Conservation (phyloP, 768 basidiomycete genomes). For the Chalciporus piperatus region DNA sequence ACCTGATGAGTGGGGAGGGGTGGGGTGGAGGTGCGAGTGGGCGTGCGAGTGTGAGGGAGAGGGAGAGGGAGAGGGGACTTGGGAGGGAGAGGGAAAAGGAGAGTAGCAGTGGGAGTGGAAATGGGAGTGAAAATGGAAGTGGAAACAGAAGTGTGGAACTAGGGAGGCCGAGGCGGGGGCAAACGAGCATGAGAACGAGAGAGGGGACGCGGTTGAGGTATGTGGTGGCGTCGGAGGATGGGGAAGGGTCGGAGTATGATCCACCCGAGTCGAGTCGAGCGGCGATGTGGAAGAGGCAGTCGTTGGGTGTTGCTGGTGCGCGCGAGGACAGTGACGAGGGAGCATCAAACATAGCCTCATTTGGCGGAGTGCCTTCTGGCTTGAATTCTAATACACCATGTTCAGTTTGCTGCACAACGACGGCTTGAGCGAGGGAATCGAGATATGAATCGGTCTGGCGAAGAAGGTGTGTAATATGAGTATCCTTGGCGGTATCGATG, state of each 20-base stretch:
- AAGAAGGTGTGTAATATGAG: constrained; percentile 94
- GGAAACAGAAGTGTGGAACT: neutral
- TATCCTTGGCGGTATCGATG: constrained; percentile 98
- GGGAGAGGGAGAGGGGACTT: neutral
- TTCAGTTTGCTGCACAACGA: constrained; percentile 88
- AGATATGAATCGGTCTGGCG: constrained; percentile 93
- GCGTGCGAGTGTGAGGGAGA: too few relatives aligned
- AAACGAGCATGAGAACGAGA: neutral
- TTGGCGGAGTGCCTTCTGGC: constrained; percentile 68
- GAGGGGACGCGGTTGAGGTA: constrained; percentile 7
- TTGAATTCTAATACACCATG: constrained; percentile 50
- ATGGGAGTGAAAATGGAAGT: neutral
- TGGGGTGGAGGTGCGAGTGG: too few relatives aligned
- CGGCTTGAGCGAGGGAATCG: constrained; percentile 91
- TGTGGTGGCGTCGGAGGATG: constrained; percentile 12
- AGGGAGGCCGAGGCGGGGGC: neutral
- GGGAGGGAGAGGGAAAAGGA: neutral
- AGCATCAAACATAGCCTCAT: constrained; percentile 90
- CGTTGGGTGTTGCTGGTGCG: neutral
- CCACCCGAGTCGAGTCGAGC: constrained; percentile 29
- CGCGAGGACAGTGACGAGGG: neutral
- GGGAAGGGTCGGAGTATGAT: constrained; percentile 20
- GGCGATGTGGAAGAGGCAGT: constrained; percentile 23
- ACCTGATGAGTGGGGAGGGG: constrained; percentile 37
- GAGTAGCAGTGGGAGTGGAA: neutral